These are phyloP conservation scores for Carex cristatella DNA, from an alignment of 176 grass and related monocot genomes.

Conservation along the genomic window DNA sequence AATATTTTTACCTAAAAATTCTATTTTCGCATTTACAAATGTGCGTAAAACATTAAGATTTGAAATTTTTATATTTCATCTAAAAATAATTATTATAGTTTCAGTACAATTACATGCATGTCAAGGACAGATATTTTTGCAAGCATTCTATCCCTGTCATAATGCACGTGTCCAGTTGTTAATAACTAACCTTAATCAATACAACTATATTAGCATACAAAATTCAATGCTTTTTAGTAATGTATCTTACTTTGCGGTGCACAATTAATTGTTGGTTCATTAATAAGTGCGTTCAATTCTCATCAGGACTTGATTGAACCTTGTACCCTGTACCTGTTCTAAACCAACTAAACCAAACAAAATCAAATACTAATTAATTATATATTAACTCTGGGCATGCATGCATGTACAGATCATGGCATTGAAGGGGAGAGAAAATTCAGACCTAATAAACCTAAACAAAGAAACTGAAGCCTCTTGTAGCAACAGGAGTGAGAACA, in stretches of 20 bases:
- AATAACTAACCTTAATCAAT: neutral
- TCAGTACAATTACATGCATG: neutral
- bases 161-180: neutral
- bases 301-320: neutral
- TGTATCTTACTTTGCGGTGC: conserved; percentile 11
- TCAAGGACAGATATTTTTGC: neutral
- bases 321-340: conserved; percentile 1
- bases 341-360: neutral
- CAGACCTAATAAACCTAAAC: conserved; percentile 88
- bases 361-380: neutral
- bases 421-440: conserved; percentile 61
- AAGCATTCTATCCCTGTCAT: conserved; percentile 4
- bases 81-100: neutral
- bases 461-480: conserved; percentile 93
- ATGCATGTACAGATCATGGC: conserved; percentile 54
- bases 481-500: conserved; percentile 94
- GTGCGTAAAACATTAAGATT: neutral
- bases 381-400: neutral
- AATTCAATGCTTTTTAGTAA: conserved; percentile 19
- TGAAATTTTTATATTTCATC: neutral
- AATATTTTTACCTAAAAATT: neutral
- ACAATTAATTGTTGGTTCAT: conserved; percentile 21
- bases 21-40: neutral
- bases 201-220: conserved; percentile 20
- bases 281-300: conserved; percentile 1